Evolutionary conservation across 495 filamentous ascomycete species (phyloP), one percentile per base, ranked within the genome.

Genomic region (Pseudotulostoma volvatum): DNA sequence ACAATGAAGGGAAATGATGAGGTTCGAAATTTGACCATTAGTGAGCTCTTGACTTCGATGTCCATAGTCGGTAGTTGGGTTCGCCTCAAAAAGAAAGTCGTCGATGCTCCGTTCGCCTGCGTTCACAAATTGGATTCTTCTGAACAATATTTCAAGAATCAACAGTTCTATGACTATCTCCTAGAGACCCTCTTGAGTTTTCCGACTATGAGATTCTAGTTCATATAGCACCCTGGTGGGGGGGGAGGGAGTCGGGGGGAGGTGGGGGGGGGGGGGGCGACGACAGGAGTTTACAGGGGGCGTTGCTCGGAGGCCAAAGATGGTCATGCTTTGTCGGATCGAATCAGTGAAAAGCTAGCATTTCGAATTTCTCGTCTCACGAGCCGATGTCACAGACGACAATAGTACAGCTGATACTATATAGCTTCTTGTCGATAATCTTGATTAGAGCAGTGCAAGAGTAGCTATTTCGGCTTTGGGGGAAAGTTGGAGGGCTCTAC

Each of bases 341-440:
- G 33, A 18, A 34, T 41, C 14, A 44, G 47, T 48, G 38, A 44
- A 40, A 39, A 42, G 40, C 40, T 47, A 43, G 49, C 43, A 49
- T 39, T 36, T 44, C 50, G 39, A 43, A 37, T 42, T 42, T 37
- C 48, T 44, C 40, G 38, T 41, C 48, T 42, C 43, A 36, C 49
- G 49, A 50, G 48, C 39, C 48, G 41, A 55, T 50, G 39, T 53
- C 54, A 50, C 59, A 35, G 60, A 55, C 59, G 45, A 57, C 52
- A 49, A 65, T 66, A 69, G 64, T 67, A 64, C 61, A 66, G 54
- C 67, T 56, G 62, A 68, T 70, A 63, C 68, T 71, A 69, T 65
- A 68, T 73, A 75, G 71, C 71, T 68, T 73, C 63, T 64, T 73
- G 63, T 74, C 67, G 70, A 71, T 72, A 73, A 64, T 67, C 64